These are phyloP conservation scores for Tricholoma sp. DNA, from an alignment of 768 basidiomycete genomes.

Conservation along the genomic window DNA sequence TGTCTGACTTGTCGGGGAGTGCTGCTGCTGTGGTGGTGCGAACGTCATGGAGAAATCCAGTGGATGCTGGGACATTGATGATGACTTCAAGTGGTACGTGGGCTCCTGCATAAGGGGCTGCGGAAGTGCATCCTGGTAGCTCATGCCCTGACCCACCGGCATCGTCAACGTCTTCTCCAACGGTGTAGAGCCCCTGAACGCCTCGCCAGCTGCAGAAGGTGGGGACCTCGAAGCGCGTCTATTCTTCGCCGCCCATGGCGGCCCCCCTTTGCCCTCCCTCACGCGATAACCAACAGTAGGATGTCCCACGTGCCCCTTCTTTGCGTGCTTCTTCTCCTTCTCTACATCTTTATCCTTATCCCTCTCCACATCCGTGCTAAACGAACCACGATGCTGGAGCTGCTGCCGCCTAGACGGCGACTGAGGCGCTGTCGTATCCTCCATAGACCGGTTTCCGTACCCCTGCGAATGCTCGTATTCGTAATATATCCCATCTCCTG, in stretches of 20 bases:
- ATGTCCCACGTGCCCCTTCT: conserved; percentile 30
- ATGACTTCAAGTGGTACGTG: conserved; percentile 22
- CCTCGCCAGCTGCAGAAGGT: background rate
- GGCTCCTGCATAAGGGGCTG: background rate
- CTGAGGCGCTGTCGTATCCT: background rate
- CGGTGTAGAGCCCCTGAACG: background rate
- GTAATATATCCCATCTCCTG: background rate
- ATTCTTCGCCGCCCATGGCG: background rate
- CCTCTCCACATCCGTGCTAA: background rate
- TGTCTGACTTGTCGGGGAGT: background rate
- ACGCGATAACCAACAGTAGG: conserved; percentile 44
- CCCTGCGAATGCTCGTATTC: background rate
- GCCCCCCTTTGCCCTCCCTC: conserved; percentile 21
- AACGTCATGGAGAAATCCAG: conserved; percentile 15
- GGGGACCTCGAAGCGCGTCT: background rate
- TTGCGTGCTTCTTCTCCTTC: conserved; percentile 35
- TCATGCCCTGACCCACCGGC: background rate
- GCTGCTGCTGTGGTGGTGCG: conserved; percentile 11
- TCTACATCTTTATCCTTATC: conserved; percentile 10
- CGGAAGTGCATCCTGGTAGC: background rate
- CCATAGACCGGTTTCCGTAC: background rate
- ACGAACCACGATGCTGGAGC: background rate
- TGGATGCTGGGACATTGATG: conserved; percentile 14
- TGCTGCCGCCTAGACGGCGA: conserved; percentile 3
- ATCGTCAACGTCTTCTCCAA: background rate